phyloP scores from a whole-genome alignment of 805 yeast genomes.

The Candida vartiovaarae region DNA sequence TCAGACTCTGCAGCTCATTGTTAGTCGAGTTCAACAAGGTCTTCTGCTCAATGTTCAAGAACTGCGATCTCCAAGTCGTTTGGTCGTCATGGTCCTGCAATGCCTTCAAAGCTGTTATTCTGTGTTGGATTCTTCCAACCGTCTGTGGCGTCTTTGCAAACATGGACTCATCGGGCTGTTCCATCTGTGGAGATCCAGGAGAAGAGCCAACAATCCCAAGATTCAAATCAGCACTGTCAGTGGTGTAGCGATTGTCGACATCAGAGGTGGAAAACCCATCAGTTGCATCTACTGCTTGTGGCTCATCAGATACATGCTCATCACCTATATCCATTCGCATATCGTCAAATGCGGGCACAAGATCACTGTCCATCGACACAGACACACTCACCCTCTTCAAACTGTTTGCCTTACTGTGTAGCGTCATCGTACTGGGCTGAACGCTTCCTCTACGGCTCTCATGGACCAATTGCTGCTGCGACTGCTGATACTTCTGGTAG shows the following conservation, averaged over 20 bases:
- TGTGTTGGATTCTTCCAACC: conserved; percentile 21
- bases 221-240: too few relatives aligned
- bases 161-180: background rate
- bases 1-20: conserved; percentile 15
- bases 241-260: too few relatives aligned
- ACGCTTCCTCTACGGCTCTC: background rate
- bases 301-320: background rate
- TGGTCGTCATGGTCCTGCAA: conserved; percentile 9
- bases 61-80: conserved; percentile 1
- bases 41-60: conserved; percentile 17
- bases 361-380: conserved; percentile 17
- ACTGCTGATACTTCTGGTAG: conserved; percentile 13
- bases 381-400: conserved; percentile 3
- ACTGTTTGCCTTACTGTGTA: background rate
- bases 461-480: background rate
- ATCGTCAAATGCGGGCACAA: conserved; percentile 21
- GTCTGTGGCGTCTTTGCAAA: background rate
- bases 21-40: conserved; percentile 18
- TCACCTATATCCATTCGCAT: conserved; percentile 18
- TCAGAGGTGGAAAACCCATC: too few relatives aligned
- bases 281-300: too few relatives aligned
- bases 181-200: background rate
- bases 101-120: conserved; percentile 14
- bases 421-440: background rate
- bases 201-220: too few relatives aligned